Base-by-base conservation (phyloP, 257 asterid genomes). In the Leonotis leonurus region DNA sequence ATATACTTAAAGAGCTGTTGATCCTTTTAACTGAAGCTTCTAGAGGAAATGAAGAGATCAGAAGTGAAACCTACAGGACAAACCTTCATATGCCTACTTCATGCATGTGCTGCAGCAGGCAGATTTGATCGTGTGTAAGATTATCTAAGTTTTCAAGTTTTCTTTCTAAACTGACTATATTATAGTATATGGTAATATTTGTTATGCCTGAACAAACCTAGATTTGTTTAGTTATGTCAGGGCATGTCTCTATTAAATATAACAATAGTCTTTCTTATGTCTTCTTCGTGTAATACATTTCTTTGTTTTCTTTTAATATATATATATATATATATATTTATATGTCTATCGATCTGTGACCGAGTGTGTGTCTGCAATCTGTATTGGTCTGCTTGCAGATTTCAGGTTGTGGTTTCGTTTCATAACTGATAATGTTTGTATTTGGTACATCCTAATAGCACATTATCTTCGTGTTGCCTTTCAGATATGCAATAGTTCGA, bases 111-210 rank as follows among this genome's bases (percentile, higher is more conserved):
- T 64, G 85, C 87, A 48, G 57, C 77, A 43, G 97, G 98, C 56
- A 79, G 90, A 82, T 67, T 86, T 75, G 98, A 92, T 62, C 81
- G 86, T 64, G 98, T 92, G 98, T 92, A 84, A 88, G 98, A 68
- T 50, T 44, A 63, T 39, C 29, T 52, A 56, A 30, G 37, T 14
- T 27, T 45, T 8, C 10, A 16, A 2, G 12, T 56, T 40, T 60
- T 8, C n/a, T 1, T 24, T 51, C 52, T 46, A n/a, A 16, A 18
- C 30, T 55, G 24, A 14, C 55, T 26, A 4, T 52, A 14, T 43
- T 32, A 59, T 51, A 51, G 35, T 36, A 14, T 14, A 30, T 17
- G 21, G 26, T 8, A 49, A 26, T 63, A 27, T 55, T 70, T 36
- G 30, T 58, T 68, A 33, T 20, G 29, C 35, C 18, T 55, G 22